Percentiles rank a stretch among this genome's conserved stretches.
Evolutionary conservation across 495 filamentous ascomycete genomes (phyloP).

Genomic region (Aspergillus egyptiacus): DNA sequence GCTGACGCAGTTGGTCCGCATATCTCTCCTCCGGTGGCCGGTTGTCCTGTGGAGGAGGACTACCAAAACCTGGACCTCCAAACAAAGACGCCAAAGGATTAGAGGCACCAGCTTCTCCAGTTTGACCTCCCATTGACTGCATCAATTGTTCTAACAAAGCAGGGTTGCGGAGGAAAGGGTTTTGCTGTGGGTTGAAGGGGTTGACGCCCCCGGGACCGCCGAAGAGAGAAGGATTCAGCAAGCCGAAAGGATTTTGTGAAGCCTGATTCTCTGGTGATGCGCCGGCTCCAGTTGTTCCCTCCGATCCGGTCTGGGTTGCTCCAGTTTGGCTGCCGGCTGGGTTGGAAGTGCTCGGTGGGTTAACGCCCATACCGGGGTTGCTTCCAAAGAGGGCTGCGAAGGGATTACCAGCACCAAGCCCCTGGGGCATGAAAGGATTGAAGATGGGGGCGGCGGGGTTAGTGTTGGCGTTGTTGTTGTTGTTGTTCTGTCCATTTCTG

Average conservation of each 20-base stretch:
- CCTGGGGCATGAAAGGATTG: constrained; percentile 40
- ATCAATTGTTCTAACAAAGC: constrained; percentile 43
- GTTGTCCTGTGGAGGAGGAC: constrained; percentile 55
- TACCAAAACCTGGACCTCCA: constrained; percentile 36
- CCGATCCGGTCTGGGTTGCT: constrained; percentile 15
- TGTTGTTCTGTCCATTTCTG: constrained; percentile 37
- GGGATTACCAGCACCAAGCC: constrained; percentile 56
- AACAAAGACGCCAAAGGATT: constrained; percentile 38
- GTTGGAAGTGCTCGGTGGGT: constrained; percentile 17
- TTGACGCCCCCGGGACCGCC: constrained; percentile 34
- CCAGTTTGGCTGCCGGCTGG: constrained; percentile 21
- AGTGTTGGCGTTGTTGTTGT: constrained; percentile 6
- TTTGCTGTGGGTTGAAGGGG: constrained; percentile 43
- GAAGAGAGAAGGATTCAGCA: constrained; percentile 45
- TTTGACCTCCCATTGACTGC: constrained; percentile 37
- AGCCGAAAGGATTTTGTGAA: constrained; percentile 49
- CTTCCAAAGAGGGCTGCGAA: constrained; percentile 64
- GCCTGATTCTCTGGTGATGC: constrained; percentile 25
- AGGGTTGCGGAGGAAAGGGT: constrained; percentile 46
- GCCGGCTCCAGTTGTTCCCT: constrained; percentile 22
- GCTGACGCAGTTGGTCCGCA: constrained; percentile 78
- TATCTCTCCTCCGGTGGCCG: constrained; percentile 92
- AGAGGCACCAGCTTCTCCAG: constrained; percentile 26
- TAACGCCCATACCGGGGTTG: constrained; percentile 28
- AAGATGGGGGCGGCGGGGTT: constrained; percentile 18